These are phyloP conservation scores for Echria macrotheca DNA, from an alignment of 495 filamentous ascomycete species.

Conservation along the genomic window DNA sequence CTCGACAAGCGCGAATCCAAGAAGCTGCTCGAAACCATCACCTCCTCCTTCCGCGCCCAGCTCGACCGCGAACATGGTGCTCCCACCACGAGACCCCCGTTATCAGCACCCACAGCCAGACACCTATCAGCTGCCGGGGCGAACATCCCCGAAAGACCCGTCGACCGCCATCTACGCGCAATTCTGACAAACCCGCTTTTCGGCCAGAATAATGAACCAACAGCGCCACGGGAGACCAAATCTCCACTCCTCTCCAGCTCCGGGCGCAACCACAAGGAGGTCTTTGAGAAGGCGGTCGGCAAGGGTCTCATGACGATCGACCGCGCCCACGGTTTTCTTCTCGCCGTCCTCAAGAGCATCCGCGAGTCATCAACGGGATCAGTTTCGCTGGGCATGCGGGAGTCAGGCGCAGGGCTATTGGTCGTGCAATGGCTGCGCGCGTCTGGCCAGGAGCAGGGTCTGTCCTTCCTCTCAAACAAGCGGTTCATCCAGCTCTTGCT, in stretches of 20 bases:
- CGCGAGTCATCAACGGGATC: conserved; percentile 20
- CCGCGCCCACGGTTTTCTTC: conserved; percentile 37
- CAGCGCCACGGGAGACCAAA: background rate
- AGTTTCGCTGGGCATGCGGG: conserved; percentile 26
- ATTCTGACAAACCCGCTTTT: conserved; percentile 71
- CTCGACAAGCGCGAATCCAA: conserved; percentile 59
- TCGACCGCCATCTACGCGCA: conserved; percentile 54
- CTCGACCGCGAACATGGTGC: conserved; percentile 61
- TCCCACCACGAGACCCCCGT: conserved; percentile 15
- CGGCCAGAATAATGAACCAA: conserved; percentile 18
- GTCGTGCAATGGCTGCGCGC: conserved; percentile 49
- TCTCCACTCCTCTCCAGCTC: too few species aligned
- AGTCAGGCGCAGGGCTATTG: conserved; percentile 35
- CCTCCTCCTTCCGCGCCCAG: conserved; percentile 68
- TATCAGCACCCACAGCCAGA: too few species aligned
- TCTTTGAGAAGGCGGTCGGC: conserved; percentile 35
- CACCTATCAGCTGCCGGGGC: conserved; percentile 12
- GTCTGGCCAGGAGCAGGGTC: conserved; percentile 36
- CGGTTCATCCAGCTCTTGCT: conserved; percentile 32
- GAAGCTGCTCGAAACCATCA: conserved; percentile 63
- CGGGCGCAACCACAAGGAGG: conserved; percentile 22
- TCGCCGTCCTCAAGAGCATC: conserved; percentile 27
- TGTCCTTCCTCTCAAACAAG: conserved; percentile 29
- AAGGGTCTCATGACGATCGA: conserved; percentile 41
- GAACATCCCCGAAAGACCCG: conserved; percentile 19